phyloP scores from a whole-genome alignment of 345 rosid genomes.

The Euphorbia peplus region DNA sequence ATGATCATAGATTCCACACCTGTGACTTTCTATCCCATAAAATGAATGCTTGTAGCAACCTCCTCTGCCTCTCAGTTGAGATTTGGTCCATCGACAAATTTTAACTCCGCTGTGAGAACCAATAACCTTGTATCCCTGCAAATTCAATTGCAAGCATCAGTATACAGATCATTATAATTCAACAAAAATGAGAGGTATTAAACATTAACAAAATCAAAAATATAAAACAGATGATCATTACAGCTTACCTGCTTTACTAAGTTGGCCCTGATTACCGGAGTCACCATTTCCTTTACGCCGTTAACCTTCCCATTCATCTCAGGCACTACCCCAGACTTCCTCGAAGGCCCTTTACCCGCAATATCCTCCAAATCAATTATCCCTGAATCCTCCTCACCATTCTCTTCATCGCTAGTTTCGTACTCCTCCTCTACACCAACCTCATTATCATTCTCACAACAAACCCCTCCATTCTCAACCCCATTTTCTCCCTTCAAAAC shows the following conservation, averaged over 20 bases:
- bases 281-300: slow-evolving; percentile 82
- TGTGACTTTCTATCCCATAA: slow-evolving; percentile 98
- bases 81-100: slow-evolving; percentile 98
- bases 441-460: slow-evolving; percentile 41
- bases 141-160: slow-evolving; percentile 15
- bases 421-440: slow-evolving; percentile 24
- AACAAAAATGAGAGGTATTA: background rate
- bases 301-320: slow-evolving; percentile 55
- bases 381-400: slow-evolving; percentile 29
- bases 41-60: slow-evolving; percentile 99
- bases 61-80: slow-evolving; percentile 99
- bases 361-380: slow-evolving; percentile 91
- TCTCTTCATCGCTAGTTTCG: slow-evolving; percentile 40
- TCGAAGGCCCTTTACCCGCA: slow-evolving; percentile 85
- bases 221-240: background rate
- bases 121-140: slow-evolving; percentile 93
- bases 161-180: background rate
- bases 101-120: slow-evolving; percentile 99
- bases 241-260: slow-evolving; percentile 77
- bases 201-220: too few relatives aligned
- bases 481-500: slow-evolving; percentile 55
- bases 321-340: slow-evolving; percentile 35
- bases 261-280: slow-evolving; percentile 91
- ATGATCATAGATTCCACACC: slow-evolving; percentile 39
- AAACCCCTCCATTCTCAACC: slow-evolving; percentile 26